Conservation (phyloP, 768 basidiomycete genomes). For the Podaxis pistillaris region DNA sequence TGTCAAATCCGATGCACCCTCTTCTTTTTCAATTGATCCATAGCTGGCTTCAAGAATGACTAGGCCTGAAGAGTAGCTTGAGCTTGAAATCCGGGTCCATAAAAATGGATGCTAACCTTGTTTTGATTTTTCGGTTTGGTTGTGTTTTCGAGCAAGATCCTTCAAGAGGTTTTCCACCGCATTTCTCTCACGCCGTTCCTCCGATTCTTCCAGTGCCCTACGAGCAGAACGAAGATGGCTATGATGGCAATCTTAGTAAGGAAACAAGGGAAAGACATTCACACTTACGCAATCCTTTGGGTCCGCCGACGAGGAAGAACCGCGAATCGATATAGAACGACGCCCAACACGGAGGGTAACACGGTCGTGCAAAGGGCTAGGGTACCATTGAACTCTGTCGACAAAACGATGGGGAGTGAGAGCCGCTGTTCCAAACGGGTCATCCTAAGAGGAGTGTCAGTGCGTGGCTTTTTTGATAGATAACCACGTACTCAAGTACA, state of each 20-base stretch:
- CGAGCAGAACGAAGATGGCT: constrained; percentile 71
- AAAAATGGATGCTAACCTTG: constrained; percentile 47
- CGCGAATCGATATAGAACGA: constrained; percentile 55
- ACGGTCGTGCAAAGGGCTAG: constrained; percentile 51
- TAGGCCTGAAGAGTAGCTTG: constrained; percentile 48
- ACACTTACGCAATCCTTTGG: constrained; percentile 50
- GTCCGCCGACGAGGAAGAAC: constrained; percentile 54
- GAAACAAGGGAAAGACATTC: neutral
- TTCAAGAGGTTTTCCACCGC: constrained; percentile 62
- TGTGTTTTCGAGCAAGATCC: constrained; percentile 64
- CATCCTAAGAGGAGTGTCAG: constrained; percentile 36
- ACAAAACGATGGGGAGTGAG: constrained; percentile 55
- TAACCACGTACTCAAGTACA: constrained; percentile 51
- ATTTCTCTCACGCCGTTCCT: constrained; percentile 60
- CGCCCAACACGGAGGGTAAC: constrained; percentile 52
- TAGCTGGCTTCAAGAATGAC: constrained; percentile 77
- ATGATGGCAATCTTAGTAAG: neutral
- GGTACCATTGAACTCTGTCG: constrained; percentile 43
- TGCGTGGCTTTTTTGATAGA: constrained; percentile 7
- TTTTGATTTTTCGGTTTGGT: constrained; percentile 59
- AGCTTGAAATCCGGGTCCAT: neutral
- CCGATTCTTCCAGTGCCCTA: constrained; percentile 60
- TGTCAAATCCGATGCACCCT: constrained; percentile 51
- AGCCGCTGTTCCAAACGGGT: constrained; percentile 58
- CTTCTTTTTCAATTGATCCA: constrained; percentile 52